phyloP scores from a whole-genome alignment of 2,329 filamentous ascomycete genomes.

The Lachnellula subtilissima region DNA sequence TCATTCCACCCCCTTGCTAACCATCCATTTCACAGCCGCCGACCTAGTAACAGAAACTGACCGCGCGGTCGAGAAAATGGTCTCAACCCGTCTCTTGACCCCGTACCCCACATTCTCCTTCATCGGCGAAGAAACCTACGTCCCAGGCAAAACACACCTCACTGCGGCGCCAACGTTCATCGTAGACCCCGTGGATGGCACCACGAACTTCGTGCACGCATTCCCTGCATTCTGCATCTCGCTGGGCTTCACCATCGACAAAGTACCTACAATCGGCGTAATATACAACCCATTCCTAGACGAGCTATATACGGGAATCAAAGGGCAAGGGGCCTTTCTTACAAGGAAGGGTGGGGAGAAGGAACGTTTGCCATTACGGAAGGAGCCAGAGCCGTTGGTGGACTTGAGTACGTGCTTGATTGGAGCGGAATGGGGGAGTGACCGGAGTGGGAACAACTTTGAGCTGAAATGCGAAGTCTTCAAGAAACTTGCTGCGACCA shows the following conservation, averaged over 20 bases:
- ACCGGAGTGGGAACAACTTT: conserved; percentile 65
- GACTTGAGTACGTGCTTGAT: conserved; percentile 61
- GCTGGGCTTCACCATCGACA: conserved; percentile 63
- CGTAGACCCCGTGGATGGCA: conserved; percentile 79
- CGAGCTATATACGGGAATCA: conserved; percentile 63
- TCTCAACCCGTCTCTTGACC: conserved; percentile 46
- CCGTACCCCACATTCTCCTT: conserved; percentile 56
- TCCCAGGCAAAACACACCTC: conserved; percentile 56
- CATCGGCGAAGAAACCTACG: conserved; percentile 74
- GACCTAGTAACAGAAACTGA: conserved; percentile 67
- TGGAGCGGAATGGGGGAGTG: conserved; percentile 68
- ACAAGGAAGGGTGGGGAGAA: conserved; percentile 37
- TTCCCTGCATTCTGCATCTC: conserved; percentile 74
- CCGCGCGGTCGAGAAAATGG: conserved; percentile 59
- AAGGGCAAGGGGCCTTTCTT: conserved; percentile 60
- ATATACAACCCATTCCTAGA: conserved; percentile 76
- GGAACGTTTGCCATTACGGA: conserved; percentile 41
- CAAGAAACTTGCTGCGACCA: conserved; percentile 50
- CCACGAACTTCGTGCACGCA: conserved; percentile 74
- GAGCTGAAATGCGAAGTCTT: conserved; percentile 65
- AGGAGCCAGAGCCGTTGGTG: conserved; percentile 49
- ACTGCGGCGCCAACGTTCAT: conserved; percentile 69
- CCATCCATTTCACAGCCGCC: conserved; percentile 43
- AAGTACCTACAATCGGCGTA: conserved; percentile 62
- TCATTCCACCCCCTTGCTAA: conserved; percentile 9